These are phyloP conservation scores for Tinospora cordifolia DNA, from an alignment of 164 flowering plant species.

Conservation along the genomic window DNA sequence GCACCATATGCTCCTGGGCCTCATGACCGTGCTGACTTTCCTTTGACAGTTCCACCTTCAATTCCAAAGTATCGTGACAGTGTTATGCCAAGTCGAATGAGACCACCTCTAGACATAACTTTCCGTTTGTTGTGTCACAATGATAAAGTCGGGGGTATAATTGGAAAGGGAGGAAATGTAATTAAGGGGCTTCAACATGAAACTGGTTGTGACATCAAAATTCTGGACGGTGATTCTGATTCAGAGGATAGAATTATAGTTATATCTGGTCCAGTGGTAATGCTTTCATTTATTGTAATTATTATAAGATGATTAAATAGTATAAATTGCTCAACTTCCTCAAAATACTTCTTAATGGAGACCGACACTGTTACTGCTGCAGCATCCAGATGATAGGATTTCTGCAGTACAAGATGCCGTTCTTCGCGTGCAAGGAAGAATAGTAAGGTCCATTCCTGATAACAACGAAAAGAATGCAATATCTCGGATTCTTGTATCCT, in stretches of 20 bases:
- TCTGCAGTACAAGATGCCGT: slow-evolving; percentile 85
- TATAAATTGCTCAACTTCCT: neutral
- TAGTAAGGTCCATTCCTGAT: slow-evolving; percentile 54
- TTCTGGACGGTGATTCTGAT: slow-evolving; percentile 49
- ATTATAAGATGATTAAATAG: neutral
- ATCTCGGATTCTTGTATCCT: slow-evolving; percentile 65
- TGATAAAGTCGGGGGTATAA: slow-evolving; percentile 75
- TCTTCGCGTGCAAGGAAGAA: slow-evolving; percentile 72
- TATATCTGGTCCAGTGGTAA: slow-evolving; percentile 83
- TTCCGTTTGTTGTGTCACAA: slow-evolving; percentile 60
- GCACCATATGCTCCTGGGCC: slow-evolving; percentile 35
- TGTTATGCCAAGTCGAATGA: slow-evolving; percentile 34
- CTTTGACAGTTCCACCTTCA: slow-evolving; percentile 23
- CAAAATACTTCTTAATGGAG: neutral
- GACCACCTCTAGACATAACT: slow-evolving; percentile 43
- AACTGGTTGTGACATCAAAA: slow-evolving; percentile 85
- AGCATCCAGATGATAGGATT: slow-evolving; percentile 90
- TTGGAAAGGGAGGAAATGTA: slow-evolving; percentile 83
- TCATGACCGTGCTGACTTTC: slow-evolving; percentile 42
- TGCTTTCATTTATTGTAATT: neutral
- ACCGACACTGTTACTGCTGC: slow-evolving; percentile 23
- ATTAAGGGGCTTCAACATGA: slow-evolving; percentile 64
- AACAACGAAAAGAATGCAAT: slow-evolving; percentile 41
- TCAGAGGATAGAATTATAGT: slow-evolving; percentile 72
- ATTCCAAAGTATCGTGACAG: slow-evolving; percentile 41